Evolutionary conservation across 176 grass and related monocot genomes (phyloP).

Genomic region (Saccharum officinarum): DNA sequence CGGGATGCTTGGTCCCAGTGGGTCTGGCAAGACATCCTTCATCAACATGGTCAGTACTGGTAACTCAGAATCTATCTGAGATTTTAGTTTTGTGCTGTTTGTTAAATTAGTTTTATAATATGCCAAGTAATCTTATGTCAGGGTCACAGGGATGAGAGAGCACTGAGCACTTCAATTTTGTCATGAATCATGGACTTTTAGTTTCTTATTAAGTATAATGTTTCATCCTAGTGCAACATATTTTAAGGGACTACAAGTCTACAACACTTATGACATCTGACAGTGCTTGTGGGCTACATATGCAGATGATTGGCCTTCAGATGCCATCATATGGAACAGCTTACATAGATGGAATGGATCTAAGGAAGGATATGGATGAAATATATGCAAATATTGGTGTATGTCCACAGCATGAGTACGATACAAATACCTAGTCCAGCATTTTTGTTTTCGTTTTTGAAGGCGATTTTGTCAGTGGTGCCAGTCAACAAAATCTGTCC

Average conservation of each 20-base stretch:
- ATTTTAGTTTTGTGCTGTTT: background rate
- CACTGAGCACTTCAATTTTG: background rate
- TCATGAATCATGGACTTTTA: background rate
- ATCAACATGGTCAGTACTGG: conserved; percentile 54
- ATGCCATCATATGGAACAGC: conserved; percentile 64
- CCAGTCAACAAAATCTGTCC: no score
- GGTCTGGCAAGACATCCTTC: conserved; percentile 65
- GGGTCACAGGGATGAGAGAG: background rate
- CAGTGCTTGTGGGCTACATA: background rate
- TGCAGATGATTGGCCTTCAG: conserved; percentile 77
- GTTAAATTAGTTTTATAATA: background rate
- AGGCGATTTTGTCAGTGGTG: background rate
- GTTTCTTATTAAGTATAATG: background rate
- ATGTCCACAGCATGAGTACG: conserved; percentile 91
- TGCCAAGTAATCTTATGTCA: background rate
- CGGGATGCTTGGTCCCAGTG: conserved; percentile 80
- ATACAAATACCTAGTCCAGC: background rate
- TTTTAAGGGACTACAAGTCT: background rate
- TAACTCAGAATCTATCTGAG: background rate
- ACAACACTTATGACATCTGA: background rate
- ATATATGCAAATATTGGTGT: conserved; percentile 83
- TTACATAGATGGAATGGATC: conserved; percentile 78
- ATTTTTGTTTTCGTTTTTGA: background rate
- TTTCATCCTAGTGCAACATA: background rate
- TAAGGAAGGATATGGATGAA: conserved; percentile 63